phyloP scores from a whole-genome alignment of 805 yeast species.

The Saturnispora hagleri region DNA sequence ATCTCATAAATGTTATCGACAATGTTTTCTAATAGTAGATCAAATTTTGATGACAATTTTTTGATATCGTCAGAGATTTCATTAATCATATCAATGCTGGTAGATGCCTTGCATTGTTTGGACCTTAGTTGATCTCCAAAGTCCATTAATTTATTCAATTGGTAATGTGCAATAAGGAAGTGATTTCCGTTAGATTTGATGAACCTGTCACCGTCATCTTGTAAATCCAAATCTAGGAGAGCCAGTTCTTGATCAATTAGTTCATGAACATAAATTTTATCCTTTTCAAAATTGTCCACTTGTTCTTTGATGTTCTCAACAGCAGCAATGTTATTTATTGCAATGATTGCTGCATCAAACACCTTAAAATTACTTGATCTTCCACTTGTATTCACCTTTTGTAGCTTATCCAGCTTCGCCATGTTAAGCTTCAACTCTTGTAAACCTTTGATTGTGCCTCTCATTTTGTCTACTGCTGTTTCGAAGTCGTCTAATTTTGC shows the following conservation, averaged over 20 bases:
- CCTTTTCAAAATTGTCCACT: constrained; percentile 46
- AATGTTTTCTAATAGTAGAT: constrained; percentile 51
- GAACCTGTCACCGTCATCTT: constrained; percentile 17
- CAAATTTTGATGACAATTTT: constrained; percentile 48
- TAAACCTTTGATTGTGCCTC: constrained; percentile 34
- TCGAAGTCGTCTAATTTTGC: constrained; percentile 29
- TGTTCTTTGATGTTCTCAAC: constrained; percentile 57
- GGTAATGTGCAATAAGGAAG: constrained; percentile 59
- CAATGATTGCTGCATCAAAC: constrained; percentile 55
- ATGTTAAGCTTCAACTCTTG: constrained; percentile 36
- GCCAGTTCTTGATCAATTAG: constrained; percentile 41
- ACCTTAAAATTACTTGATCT: constrained; percentile 58
- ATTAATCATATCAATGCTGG: constrained; percentile 56
- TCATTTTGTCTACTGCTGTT: constrained; percentile 18
- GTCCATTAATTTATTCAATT: constrained; percentile 62
- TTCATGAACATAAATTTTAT: constrained; percentile 40
- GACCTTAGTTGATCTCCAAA: constrained; percentile 70
- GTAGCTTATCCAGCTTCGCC: constrained; percentile 27
- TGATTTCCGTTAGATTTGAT: constrained; percentile 35
- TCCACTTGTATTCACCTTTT: constrained; percentile 38
- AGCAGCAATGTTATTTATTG: constrained; percentile 64
- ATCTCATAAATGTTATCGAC: constrained; percentile 58
- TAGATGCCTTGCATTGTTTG: constrained; percentile 34
- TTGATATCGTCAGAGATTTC: constrained; percentile 45
- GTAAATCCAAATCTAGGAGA: constrained; percentile 5